A percentile compares a stretch with the other conserved stretches of the same genome.
Evolutionary conservation across 305 asterid genomes (phyloP).

Genomic region (Striga hermonthica): DNA sequence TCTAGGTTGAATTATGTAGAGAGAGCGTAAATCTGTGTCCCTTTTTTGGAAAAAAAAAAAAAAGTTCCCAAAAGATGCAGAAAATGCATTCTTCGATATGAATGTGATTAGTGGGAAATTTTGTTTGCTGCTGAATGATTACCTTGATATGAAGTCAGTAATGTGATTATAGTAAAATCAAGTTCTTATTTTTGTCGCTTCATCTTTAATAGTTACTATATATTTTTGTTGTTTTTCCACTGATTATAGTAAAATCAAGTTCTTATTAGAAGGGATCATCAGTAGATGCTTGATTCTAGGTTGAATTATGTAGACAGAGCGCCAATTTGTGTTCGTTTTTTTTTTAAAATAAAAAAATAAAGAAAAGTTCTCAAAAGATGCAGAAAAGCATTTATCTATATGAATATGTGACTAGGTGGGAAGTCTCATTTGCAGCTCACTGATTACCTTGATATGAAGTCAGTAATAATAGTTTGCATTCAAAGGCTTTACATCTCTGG

Average conservation of each 20-base stretch:
- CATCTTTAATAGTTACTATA: not conserved
- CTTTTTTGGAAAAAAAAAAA: no score
- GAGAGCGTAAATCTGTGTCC: not conserved
- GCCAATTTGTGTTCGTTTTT: not conserved
- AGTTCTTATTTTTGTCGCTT: not conserved
- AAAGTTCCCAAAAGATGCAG: not conserved
- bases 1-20: not conserved
- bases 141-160: constrained; percentile 48
- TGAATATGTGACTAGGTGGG: no score
- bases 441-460: not conserved
- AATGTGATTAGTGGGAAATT: no score
- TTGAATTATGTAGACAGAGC: not conserved
- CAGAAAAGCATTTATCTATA: constrained; percentile 6
- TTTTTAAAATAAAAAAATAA: no score
- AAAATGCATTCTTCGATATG: constrained; percentile 6
- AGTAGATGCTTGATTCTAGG: not conserved
- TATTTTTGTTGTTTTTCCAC: not conserved
- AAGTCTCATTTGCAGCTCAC: no score
- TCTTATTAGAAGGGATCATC: not conserved
- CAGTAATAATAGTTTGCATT: no score
- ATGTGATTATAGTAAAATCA: no score
- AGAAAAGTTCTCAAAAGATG: constrained; percentile 10
- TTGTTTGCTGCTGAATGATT: no score
- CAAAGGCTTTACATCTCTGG: not conserved
- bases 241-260: not conserved